Evolutionary conservation across 139 green algal genomes (phyloP), one percentile per base, ranked within the genome.

Genomic region (Zygnema cylindricum): DNA sequence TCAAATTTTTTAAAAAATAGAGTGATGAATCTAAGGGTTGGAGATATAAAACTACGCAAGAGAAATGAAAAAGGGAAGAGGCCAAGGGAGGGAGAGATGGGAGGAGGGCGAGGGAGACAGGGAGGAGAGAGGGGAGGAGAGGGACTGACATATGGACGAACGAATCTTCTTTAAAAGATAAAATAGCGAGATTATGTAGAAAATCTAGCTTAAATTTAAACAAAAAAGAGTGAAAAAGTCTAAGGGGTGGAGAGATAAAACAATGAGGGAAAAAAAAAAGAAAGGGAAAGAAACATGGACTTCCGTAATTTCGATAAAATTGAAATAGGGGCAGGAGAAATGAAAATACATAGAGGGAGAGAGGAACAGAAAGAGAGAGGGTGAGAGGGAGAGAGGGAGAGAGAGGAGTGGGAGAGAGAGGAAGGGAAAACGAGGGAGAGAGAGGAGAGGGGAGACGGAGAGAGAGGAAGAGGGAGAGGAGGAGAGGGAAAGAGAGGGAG

Each of bases 171-270:
- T n/a, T n/a, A n/a, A n/a, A n/a, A n/a, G n/a, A n/a, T n/a, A n/a
- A n/a, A n/a, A n/a, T n/a, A n/a, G n/a, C n/a, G n/a, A n/a, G n/a
- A n/a, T n/a, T n/a, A n/a, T n/a, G n/a, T n/a, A n/a, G n/a, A n/a
- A n/a, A n/a, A n/a, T n/a, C n/a, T n/a, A n/a, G n/a, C n/a, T n/a
- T n/a, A n/a, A n/a, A n/a, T n/a, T n/a, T n/a, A n/a, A n/a, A n/a
- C n/a, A n/a, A n/a, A n/a, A n/a, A n/a, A n/a, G n/a, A n/a, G n/a
- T n/a, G n/a, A 30, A 73, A 73, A 25, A 25, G 57, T 25, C 30
- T 35, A 73, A 73, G 57, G 25, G 57, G 30, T 73, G 57, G 57
- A 73, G 57, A 73, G 30, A 73, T 25, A 73, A 73, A 30, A 73
- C 30, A 30, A 73, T 25, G 57, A 73, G 57, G 57, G 30, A 30